Base-by-base conservation (phyloP, 768 basidiomycete species). In the Russula sp. region DNA sequence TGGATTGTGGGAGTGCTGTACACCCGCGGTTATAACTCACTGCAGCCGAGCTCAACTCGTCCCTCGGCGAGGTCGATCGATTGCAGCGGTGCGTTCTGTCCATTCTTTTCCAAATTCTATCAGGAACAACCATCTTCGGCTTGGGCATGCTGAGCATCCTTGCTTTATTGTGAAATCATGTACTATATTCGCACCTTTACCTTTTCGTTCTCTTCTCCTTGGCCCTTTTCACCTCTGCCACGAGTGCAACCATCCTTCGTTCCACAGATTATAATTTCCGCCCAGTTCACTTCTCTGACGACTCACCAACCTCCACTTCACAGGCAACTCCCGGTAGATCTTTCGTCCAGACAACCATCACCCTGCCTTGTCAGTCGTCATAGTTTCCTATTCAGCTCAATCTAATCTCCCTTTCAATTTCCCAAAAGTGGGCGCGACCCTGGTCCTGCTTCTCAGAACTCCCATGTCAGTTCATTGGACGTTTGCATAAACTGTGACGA, bases 401-500 rank as follows among this genome's bases (percentile, higher is more conserved):
- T 52, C 59, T 44, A 45, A 54, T 60, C 45, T 61, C 53, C 60
- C 47, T 50, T 61, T 61, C 52, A 56, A 56, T 20, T 62, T 57
- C 40, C 42, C 50, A 39, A 52, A 37, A 44, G 18, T 53, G 35
- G 42, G 35, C 61, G 22, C 55, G 1, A 47, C 20, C 11, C 31
- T 6, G 5, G 18, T 42, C 39, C 11, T 39, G 39, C 9, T 40
- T 22, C 14, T 55, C 13, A 22, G 10, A 56, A 32, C 42, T 3
- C 7, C 39, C 18, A 27, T 32, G 11, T n/a, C 34, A 16, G 55
- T 10, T 45, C 55, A 3, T 44, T 18, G 16, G 42, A 7, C 35
- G 35, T 7, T 37, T 37, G 8, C 35, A 7, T 11, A 10, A 10
- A 37, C 6, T 37, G 35, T 37, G 35, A 37, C 10, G 40, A 14